phyloP scores from a whole-genome alignment of 345 rosid species.

The Salix purpurea region DNA sequence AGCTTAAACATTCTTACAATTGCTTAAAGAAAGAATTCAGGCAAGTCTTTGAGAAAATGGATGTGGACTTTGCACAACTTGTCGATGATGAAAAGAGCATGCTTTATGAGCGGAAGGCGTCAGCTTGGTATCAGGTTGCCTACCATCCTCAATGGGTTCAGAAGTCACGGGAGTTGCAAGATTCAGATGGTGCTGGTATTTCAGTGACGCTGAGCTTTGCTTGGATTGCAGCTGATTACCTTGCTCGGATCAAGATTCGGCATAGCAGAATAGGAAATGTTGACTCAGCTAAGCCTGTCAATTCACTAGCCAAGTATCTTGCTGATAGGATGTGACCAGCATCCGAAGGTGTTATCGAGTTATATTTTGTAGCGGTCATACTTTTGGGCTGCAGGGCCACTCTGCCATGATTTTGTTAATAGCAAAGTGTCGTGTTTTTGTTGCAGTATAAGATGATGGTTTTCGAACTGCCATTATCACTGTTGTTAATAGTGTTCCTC shows the following conservation, averaged over 20 bases:
- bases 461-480: not conserved
- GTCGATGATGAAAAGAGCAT: constrained; percentile 53
- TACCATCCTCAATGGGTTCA: constrained; percentile 73
- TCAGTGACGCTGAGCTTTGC: constrained; percentile 66
- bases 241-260: constrained; percentile 70
- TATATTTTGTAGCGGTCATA: not conserved
- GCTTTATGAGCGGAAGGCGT: constrained; percentile 69
- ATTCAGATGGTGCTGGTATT: constrained; percentile 25
- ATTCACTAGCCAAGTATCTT: constrained; percentile 56
- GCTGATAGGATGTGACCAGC: constrained; percentile 43
- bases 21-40: constrained; percentile 73
- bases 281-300: constrained; percentile 55
- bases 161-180: constrained; percentile 47
- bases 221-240: constrained; percentile 89
- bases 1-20: constrained; percentile 63
- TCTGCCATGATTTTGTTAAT: constrained; percentile 10
- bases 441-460: not conserved
- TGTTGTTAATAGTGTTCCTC: not conserved
- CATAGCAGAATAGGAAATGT: constrained; percentile 21
- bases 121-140: constrained; percentile 89
- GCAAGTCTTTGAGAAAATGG: constrained; percentile 52
- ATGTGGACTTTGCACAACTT: constrained; percentile 37
- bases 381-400: constrained; percentile 17
- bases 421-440: not conserved
- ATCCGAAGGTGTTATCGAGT: not conserved